Evolutionary conservation across 1,139 yeast species (phyloP).

Genomic region (Yamadazyma aaseri): DNA sequence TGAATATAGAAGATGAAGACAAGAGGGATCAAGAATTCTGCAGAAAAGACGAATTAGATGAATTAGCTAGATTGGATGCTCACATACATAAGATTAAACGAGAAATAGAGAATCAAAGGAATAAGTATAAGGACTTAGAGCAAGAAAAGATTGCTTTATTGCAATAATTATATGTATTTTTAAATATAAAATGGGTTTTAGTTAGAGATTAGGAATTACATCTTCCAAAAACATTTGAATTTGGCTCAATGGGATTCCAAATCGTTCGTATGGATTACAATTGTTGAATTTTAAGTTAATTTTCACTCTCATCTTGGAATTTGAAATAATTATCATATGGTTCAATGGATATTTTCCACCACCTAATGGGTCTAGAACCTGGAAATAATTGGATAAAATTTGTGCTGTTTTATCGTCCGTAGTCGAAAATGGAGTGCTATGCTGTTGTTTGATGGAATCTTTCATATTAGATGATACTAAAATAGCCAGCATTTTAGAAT

Average conservation of each 20-base stretch:
- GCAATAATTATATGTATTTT: conserved; percentile 24
- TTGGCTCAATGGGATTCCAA: conserved; percentile 18
- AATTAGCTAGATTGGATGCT: conserved; percentile 67
- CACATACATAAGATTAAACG: conserved; percentile 62
- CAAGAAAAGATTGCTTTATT: conserved; percentile 43
- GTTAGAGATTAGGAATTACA: conserved; percentile 17
- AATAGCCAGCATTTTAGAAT: conserved; percentile 15
- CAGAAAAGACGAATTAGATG: conserved; percentile 66
- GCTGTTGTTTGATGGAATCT: no score
- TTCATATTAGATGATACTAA: conserved; percentile 14
- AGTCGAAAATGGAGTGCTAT: no score
- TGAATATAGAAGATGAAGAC: conserved; percentile 45
- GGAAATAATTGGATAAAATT: conserved; percentile 25
- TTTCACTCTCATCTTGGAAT: conserved; percentile 22
- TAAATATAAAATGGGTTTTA: background rate
- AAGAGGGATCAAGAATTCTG: conserved; percentile 44
- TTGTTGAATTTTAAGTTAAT: conserved; percentile 21
- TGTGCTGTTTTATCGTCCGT: conserved; percentile 11
- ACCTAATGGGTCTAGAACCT: conserved; percentile 47
- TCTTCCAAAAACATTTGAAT: conserved; percentile 20
- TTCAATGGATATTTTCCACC: conserved; percentile 52
- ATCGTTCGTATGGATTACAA: conserved; percentile 12
- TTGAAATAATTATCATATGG: conserved; percentile 34
- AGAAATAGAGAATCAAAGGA: conserved; percentile 53
- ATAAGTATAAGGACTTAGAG: conserved; percentile 52